Conservation (phyloP, 1,139 yeast genomes). For the Kluyveromyces sp. region DNA sequence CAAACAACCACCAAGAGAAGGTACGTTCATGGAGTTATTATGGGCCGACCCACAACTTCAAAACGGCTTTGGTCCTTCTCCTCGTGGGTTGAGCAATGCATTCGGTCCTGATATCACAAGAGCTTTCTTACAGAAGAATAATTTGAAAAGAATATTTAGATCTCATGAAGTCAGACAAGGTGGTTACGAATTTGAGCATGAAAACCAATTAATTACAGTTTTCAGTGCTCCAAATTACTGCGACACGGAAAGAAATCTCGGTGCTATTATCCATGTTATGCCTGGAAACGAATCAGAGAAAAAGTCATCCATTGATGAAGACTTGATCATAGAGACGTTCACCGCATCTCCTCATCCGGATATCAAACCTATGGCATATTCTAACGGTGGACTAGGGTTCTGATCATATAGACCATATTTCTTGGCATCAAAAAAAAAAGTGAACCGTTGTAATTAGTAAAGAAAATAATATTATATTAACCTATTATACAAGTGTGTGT, state of each 20-base stretch:
- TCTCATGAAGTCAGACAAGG: constrained; percentile 93
- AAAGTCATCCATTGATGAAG: constrained; percentile 42
- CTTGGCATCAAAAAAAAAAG: not conserved
- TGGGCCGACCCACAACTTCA: constrained; percentile 94
- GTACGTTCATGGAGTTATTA: constrained; percentile 88
- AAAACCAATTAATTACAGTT: constrained; percentile 79
- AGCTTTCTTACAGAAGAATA: constrained; percentile 63
- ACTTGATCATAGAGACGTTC: constrained; percentile 52
- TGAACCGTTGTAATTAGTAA: not conserved
- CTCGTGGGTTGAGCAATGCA: constrained; percentile 92
- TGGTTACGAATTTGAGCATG: constrained; percentile 84
- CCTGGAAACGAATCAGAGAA: constrained; percentile 25
- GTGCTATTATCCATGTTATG: constrained; percentile 69
- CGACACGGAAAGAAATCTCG: constrained; percentile 83
- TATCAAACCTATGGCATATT: constrained; percentile 91
- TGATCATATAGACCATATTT: constrained; percentile 6
- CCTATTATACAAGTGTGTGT: constrained; percentile 1
- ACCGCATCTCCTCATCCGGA: constrained; percentile 86
- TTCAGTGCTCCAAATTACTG: constrained; percentile 98
- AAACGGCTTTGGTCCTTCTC: constrained; percentile 77
- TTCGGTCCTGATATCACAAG: constrained; percentile 95
- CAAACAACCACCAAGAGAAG: constrained; percentile 83
- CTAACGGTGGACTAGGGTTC: constrained; percentile 40
- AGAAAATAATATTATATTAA: constrained; percentile 2
- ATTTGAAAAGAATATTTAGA: constrained; percentile 71